Evolutionary conservation across 2,329 filamentous ascomycete genomes (phyloP).

Genomic region (Macrophomina tecta): DNA sequence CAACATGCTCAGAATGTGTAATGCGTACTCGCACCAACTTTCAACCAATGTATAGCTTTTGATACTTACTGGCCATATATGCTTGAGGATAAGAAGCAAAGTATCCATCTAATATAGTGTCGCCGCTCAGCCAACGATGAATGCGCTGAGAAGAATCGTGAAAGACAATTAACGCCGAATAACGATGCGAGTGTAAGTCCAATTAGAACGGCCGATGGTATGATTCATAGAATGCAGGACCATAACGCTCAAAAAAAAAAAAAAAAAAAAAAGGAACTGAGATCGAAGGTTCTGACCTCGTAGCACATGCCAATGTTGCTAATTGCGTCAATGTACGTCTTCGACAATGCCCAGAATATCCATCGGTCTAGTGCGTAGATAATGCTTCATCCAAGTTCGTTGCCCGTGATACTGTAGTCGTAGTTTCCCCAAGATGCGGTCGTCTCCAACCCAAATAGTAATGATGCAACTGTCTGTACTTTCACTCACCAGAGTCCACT

Average conservation of each 20-base stretch:
- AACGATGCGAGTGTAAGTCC: background rate
- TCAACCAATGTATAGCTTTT: no score
- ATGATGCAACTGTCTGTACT: no score
- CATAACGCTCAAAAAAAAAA: background rate
- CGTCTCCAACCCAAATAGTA: no score
- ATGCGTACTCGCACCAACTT: no score
- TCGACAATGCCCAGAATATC: background rate
- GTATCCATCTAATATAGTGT: no score
- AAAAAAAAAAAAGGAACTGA: background rate
- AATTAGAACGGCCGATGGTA: background rate
- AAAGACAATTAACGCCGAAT: background rate
- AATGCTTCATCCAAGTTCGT: background rate
- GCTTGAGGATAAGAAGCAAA: no score
- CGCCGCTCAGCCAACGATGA: no score
- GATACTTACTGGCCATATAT: no score
- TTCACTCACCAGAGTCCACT: background rate
- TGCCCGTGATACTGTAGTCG: no score
- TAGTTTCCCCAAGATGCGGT: no score
- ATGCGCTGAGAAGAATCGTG: background rate
- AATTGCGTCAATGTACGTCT: background rate
- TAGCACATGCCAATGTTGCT: background rate
- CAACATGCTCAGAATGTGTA: no score
- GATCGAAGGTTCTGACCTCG: background rate
- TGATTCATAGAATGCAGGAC: background rate
- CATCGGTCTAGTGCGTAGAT: background rate